phyloP scores from a whole-genome alignment of 2,329 filamentous ascomycete genomes.

The Stagonosporopsis rhizophila region DNA sequence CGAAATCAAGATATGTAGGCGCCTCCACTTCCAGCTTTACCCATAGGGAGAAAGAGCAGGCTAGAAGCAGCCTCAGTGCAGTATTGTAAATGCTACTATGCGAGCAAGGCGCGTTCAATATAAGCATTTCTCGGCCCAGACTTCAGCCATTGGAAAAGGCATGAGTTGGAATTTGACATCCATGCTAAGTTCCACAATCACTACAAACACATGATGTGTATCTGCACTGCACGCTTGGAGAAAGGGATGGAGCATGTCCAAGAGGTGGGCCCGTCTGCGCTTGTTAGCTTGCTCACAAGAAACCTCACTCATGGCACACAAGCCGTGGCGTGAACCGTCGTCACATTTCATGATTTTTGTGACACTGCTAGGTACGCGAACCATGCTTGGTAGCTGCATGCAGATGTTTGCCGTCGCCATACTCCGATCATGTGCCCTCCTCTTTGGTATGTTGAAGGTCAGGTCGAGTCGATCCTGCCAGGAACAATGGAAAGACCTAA shows the following conservation, averaged over 20 bases:
- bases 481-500: constrained; percentile 41
- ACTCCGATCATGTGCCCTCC: constrained; percentile 45
- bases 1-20: constrained; percentile 30
- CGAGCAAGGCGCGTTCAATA: constrained; percentile 43
- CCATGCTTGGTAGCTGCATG: constrained; percentile 4
- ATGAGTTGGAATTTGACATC: constrained; percentile 99
- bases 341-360: constrained; percentile 48
- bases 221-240: too few species aligned
- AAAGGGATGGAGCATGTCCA: too few species aligned
- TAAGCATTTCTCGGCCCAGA: constrained; percentile 99
- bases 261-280: too few species aligned
- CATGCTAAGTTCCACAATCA: constrained; percentile 68
- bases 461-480: constrained; percentile 41
- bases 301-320: constrained; percentile 12
- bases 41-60: constrained; percentile 26
- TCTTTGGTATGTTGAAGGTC: constrained; percentile 38
- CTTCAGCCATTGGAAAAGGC: constrained; percentile 76
- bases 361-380: constrained; percentile 46
- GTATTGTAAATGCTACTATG: background rate
- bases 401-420: constrained; percentile 34
- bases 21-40: constrained; percentile 33
- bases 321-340: constrained; percentile 45
- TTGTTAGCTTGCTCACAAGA: constrained; percentile 5
- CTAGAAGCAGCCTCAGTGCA: constrained; percentile 41
- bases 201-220: background rate